These are phyloP conservation scores for Tardiomyces blankii DNA, from an alignment of 1,139 yeast genomes.

Conservation along the genomic window DNA sequence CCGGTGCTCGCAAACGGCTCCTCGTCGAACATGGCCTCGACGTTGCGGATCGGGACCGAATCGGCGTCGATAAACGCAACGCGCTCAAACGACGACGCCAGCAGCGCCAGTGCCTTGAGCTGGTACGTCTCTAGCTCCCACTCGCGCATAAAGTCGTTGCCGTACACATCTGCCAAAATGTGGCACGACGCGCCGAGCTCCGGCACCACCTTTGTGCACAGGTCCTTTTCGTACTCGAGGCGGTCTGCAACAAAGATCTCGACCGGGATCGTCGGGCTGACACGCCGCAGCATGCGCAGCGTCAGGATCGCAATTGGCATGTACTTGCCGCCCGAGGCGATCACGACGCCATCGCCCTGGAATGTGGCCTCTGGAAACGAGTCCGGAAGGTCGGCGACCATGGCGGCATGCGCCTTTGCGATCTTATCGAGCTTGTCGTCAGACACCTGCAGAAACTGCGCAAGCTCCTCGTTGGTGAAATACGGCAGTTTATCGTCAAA, in stretches of 20 bases:
- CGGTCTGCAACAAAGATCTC: slow-evolving; percentile 65
- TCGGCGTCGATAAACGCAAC: slow-evolving; percentile 72
- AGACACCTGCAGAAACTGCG: slow-evolving; percentile 42
- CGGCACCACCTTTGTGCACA: slow-evolving; percentile 58
- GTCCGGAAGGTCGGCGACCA: slow-evolving; percentile 40
- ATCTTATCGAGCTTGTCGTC: slow-evolving; percentile 37
- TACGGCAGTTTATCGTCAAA: no score
- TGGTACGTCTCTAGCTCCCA: slow-evolving; percentile 64
- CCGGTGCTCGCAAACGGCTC: slow-evolving; percentile 47
- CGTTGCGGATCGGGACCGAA: slow-evolving; percentile 50
- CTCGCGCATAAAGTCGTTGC: slow-evolving; percentile 31
- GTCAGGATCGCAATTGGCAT: slow-evolving; percentile 63
- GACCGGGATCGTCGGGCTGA: slow-evolving; percentile 58
- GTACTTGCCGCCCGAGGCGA: slow-evolving; percentile 73
- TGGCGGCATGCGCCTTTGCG: slow-evolving; percentile 40
- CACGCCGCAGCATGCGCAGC: slow-evolving; percentile 49
- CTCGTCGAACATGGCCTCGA: slow-evolving; percentile 43
- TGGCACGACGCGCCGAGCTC: slow-evolving; percentile 61
- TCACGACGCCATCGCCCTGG: slow-evolving; percentile 63
- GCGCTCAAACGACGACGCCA: slow-evolving; percentile 68
- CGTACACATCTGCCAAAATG: slow-evolving; percentile 46
- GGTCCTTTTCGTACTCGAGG: slow-evolving; percentile 57
- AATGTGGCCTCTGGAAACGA: slow-evolving; percentile 29
- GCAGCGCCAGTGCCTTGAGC: slow-evolving; percentile 63
- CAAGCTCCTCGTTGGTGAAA: slow-evolving; percentile 29